Base-by-base conservation (phyloP, 1,284 basidiomycete species). In the Boletus holoroseus region DNA sequence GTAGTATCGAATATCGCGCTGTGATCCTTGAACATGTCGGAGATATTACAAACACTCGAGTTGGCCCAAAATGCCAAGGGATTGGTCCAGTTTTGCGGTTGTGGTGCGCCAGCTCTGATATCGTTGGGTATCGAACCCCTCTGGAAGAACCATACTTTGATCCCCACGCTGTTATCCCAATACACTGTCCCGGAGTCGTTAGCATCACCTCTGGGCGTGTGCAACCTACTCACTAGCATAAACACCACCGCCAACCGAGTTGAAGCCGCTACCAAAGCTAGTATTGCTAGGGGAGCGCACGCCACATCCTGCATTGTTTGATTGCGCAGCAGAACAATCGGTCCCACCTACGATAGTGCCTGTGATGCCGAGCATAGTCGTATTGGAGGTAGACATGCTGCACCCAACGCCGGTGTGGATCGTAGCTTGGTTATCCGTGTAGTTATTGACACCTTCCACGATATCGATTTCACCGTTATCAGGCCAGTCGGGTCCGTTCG, bases 101-200 rank as follows among this genome's bases (percentile, higher is more conserved):
- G 73, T 36, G 91, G 91, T 20, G 74, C 70, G 38, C 77, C 81
- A 31, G 76, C 74, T 22, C 71, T 74, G 64, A 94, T 84, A 68
- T 94, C 92, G 38, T 73, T 63, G 11, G 92, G 92, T 58, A 90
- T 83, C 18, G 74, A 73, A 47, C 73, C 75, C 47, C 88, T 78
- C 22, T 82, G 77, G 74, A 91, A 94, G 73, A 86, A 94, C 72
- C 76, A 93, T 28, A 91, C 72, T n/a, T 81, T 73, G 58, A 94
- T 81, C 30, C 90, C 91, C 77, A 75, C 83, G 88, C 81, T 85
- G 59, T 64, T 66, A 0, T 48, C 41, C 62, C 61, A 67, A 46
- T 57, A 66, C 64, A 64, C 66, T 55, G 40, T 52, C 15, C 37
- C 32, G 9, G 20, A 42, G 36, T 48, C 38, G 20, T 60, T 18